Percentiles rank a stretch among this genome's conserved stretches.
phyloP scores from a whole-genome alignment of 2,329 filamentous ascomycete species.

The Lithohypha guttulata region DNA sequence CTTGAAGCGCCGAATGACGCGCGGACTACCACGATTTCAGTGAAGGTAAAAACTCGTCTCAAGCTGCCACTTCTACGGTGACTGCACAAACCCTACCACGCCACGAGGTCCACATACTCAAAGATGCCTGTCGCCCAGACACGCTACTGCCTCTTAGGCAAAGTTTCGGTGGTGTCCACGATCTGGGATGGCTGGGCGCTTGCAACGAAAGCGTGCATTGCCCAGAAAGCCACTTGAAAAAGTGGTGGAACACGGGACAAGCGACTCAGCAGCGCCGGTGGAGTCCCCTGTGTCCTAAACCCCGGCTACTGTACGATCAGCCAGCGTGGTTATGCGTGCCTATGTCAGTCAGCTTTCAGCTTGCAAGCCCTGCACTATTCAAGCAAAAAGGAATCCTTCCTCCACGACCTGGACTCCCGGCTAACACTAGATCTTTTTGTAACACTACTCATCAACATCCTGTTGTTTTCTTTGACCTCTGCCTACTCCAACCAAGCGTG shows the following conservation, averaged over 20 bases:
- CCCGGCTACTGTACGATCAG: neutral
- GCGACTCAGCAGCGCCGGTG: neutral
- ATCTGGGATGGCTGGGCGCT: conserved; percentile 3
- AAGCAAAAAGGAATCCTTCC: neutral
- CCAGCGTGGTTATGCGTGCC: neutral
- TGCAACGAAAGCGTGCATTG: conserved; percentile 1
- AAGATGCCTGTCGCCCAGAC: neutral
- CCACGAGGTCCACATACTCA: neutral
- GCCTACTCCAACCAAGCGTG: neutral
- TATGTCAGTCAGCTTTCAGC: neutral
- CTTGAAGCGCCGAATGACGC: neutral
- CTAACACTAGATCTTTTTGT: neutral
- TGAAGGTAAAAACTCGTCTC: conserved; percentile 1
- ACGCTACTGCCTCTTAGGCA: neutral
- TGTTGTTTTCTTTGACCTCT: neutral
- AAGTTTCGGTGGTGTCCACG: neutral
- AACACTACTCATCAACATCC: neutral
- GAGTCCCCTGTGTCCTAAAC: neutral
- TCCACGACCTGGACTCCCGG: neutral
- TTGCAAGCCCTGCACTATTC: neutral
- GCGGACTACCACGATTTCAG: neutral
- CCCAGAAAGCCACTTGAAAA: neutral
- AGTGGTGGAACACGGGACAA: neutral
- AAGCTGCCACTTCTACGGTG: neutral
- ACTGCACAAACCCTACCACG: neutral